phyloP scores from a whole-genome alignment of 768 basidiomycete species.

The Dacryopinax primogenitus region DNA sequence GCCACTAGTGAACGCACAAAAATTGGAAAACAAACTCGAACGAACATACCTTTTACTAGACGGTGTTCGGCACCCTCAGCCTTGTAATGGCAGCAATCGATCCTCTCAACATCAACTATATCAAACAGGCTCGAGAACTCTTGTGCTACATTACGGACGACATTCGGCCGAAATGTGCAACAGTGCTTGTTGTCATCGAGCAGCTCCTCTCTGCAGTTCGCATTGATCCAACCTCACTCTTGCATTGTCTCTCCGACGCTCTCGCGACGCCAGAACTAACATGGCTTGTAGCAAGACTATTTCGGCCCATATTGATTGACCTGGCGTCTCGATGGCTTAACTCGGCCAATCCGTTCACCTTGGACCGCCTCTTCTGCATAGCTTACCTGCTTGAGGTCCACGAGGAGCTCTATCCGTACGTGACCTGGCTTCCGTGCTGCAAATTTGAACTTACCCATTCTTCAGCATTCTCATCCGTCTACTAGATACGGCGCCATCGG shows the following conservation, averaged over 20 bases:
- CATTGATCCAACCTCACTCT: constrained; percentile 22
- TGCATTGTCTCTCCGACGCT: constrained; percentile 45
- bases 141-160: background rate
- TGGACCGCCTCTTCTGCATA: constrained; percentile 29
- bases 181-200: background rate
- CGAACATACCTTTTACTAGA: background rate
- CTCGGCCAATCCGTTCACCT: constrained; percentile 29
- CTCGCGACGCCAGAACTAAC: constrained; percentile 54
- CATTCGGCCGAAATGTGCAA: background rate
- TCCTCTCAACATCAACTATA: background rate
- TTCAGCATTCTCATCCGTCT: constrained; percentile 12
- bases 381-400: constrained; percentile 21
- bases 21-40: background rate
- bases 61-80: background rate
- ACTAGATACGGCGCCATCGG: constrained; percentile 10
- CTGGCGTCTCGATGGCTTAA: constrained; percentile 72
- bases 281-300: constrained; percentile 45
- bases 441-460: background rate
- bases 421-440: constrained; percentile 17
- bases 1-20: background rate
- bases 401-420: constrained; percentile 53
- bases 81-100: background rate
- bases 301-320: constrained; percentile 66
- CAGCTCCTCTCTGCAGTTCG: background rate
- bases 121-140: background rate